Evolutionary conservation across 1,284 basidiomycete species (phyloP).

Genomic region (Filobasidium uniguttulatum): DNA sequence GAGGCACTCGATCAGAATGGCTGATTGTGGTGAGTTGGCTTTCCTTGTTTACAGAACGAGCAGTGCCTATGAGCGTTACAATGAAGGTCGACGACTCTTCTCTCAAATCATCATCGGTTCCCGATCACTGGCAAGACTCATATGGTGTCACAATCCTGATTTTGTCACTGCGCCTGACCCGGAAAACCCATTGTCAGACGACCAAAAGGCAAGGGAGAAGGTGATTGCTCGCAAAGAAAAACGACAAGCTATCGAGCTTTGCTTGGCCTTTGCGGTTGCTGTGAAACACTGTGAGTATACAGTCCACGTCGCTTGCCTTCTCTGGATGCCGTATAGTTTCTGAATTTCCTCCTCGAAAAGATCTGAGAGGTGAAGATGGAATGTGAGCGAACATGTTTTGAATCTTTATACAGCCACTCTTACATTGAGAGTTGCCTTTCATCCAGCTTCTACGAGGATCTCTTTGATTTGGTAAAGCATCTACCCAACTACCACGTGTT

Average conservation of each 20-base stretch:
- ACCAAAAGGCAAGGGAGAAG: slow-evolving; percentile 33
- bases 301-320: neutral
- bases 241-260: slow-evolving; percentile 56
- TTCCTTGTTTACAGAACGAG: slow-evolving; percentile 48
- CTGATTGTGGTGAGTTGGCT: neutral
- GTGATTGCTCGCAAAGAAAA: slow-evolving; percentile 52
- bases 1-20: neutral
- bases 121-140: slow-evolving; percentile 26
- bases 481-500: slow-evolving; percentile 25
- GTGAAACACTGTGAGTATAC: slow-evolving; percentile 27
- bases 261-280: slow-evolving; percentile 45
- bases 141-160: slow-evolving; percentile 35
- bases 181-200: slow-evolving; percentile 8
- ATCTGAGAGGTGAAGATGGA: slow-evolving; percentile 51
- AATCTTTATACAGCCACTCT: neutral
- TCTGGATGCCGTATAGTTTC: slow-evolving; percentile 49
- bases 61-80: slow-evolving; percentile 61
- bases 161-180: slow-evolving; percentile 15
- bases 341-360: slow-evolving; percentile 17
- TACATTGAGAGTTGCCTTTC: neutral
- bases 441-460: slow-evolving; percentile 32
- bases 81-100: slow-evolving; percentile 57
- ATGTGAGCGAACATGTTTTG: slow-evolving; percentile 32
- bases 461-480: slow-evolving; percentile 29
- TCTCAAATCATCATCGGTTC: slow-evolving; percentile 49